These are phyloP conservation scores for Neoboletus magnificus DNA, from an alignment of 768 basidiomycete species.

Conservation along the genomic window DNA sequence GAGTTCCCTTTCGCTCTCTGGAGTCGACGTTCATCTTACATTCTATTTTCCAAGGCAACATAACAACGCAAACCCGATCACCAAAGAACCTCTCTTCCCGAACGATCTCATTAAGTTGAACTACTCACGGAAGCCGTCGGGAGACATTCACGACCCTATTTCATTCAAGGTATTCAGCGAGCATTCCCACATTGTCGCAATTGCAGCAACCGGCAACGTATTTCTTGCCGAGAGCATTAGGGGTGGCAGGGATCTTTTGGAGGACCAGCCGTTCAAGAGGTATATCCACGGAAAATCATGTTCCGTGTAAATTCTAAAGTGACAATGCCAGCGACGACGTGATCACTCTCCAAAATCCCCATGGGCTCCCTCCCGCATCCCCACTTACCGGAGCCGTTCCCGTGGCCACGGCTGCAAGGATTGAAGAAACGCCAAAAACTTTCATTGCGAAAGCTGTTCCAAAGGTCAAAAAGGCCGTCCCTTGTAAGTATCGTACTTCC, in stretches of 20 bases:
- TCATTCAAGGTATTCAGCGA: conserved; percentile 97
- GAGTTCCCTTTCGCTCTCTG: conserved; percentile 26
- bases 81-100: conserved; percentile 66
- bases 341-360: conserved; percentile 91
- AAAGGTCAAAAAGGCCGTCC: conserved; percentile 51
- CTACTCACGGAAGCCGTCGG: conserved; percentile 80
- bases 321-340: conserved; percentile 64
- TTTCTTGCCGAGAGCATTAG: conserved; percentile 89
- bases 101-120: conserved; percentile 75
- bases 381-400: conserved; percentile 30
- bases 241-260: conserved; percentile 81
- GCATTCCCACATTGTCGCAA: conserved; percentile 92
- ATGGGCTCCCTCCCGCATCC: conserved; percentile 65
- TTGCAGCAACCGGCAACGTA: conserved; percentile 89
- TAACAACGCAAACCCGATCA: conserved; percentile 75
- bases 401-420: conserved; percentile 33
- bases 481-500: conserved; percentile 49
- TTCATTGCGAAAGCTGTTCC: conserved; percentile 33
- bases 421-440: conserved; percentile 31
- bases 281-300: conserved; percentile 30
- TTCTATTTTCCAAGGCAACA: conserved; percentile 55
- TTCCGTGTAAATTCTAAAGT: neutral
- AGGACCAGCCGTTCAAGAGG: conserved; percentile 84
- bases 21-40: conserved; percentile 9
- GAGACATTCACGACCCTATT: conserved; percentile 92